Percentiles rank a stretch among this genome's conserved stretches.
phyloP scores from a whole-genome alignment of 176 grass and related monocot species.

The Puccinellia tenuiflora region DNA sequence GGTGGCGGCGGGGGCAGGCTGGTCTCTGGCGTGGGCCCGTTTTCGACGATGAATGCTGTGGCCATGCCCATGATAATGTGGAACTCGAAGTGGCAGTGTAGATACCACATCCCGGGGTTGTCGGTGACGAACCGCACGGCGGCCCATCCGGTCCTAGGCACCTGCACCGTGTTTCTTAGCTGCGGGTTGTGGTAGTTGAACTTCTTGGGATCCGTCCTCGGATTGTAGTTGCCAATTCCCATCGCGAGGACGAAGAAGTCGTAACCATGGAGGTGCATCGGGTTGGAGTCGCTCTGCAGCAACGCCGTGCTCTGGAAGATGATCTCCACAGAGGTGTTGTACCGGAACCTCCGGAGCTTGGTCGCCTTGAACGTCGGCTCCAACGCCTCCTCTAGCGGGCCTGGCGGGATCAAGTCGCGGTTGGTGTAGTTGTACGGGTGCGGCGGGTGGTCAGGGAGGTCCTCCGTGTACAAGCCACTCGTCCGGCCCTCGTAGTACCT shows the following conservation, averaged over 20 bases:
- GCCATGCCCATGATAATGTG: constrained; percentile 12
- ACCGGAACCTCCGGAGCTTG: background rate
- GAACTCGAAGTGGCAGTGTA: background rate
- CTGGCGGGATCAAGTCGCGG: background rate
- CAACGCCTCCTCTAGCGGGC: background rate
- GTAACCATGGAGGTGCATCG: background rate
- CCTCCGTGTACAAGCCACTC: background rate
- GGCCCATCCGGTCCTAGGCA: background rate
- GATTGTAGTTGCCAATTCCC: background rate
- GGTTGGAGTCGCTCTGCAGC: background rate
- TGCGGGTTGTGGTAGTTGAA: too few relatives aligned
- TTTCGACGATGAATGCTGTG: background rate
- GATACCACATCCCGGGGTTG: constrained; percentile 4
- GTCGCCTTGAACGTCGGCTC: background rate
- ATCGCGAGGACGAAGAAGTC: background rate
- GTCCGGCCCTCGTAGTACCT: background rate
- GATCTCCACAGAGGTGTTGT: background rate
- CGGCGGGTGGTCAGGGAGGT: background rate
- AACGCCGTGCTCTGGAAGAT: background rate
- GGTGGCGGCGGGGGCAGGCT: background rate
- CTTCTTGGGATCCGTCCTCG: too few relatives aligned
- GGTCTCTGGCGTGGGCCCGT: background rate
- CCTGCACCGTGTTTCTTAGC: constrained; percentile 3
- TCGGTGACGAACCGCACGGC: constrained; percentile 1
- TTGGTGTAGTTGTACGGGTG: background rate